Evolutionary conservation across 768 basidiomycete species (phyloP).

Genomic region (Mycena leptocephala): DNA sequence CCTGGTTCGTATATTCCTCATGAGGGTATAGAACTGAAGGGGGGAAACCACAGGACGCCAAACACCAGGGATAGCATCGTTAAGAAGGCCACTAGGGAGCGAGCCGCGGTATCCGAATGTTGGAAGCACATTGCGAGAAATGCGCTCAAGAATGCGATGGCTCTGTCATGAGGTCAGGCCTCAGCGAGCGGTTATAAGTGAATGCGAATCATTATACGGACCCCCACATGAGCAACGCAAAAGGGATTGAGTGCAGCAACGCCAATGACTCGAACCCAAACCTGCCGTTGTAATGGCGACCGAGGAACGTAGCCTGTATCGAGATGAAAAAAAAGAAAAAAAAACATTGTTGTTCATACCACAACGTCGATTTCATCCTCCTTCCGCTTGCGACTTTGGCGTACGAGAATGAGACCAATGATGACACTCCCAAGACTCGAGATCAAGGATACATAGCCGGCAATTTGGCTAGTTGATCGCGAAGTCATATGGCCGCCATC

Average conservation of each 20-base stretch:
- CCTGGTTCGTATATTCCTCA: no score
- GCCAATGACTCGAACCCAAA: conserved; percentile 43
- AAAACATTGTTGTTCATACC: no score
- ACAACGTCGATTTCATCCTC: neutral
- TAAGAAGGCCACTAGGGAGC: conserved; percentile 29
- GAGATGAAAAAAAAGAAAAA: no score
- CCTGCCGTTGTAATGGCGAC: neutral
- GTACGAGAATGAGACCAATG: conserved; percentile 12
- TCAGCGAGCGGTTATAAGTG: no score
- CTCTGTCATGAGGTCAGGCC: conserved; percentile 23
- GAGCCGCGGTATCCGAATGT: conserved; percentile 32
- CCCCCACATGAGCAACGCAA: conserved; percentile 49
- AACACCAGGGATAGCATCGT: no score
- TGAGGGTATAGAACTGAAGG: no score
- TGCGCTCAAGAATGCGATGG: conserved; percentile 44
- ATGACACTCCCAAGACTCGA: conserved; percentile 23
- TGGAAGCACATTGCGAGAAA: conserved; percentile 47
- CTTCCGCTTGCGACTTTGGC: neutral
- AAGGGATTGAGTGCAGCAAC: conserved; percentile 46
- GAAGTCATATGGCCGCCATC: neutral
- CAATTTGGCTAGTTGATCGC: conserved; percentile 4
- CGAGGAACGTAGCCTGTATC: conserved; percentile 1
- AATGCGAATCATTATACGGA: conserved; percentile 6
- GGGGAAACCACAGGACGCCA: no score
- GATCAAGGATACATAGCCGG: conserved; percentile 17